Conservation (phyloP, 2,329 filamentous ascomycete species). For the Ceratocystis cacaofunesta region DNA sequence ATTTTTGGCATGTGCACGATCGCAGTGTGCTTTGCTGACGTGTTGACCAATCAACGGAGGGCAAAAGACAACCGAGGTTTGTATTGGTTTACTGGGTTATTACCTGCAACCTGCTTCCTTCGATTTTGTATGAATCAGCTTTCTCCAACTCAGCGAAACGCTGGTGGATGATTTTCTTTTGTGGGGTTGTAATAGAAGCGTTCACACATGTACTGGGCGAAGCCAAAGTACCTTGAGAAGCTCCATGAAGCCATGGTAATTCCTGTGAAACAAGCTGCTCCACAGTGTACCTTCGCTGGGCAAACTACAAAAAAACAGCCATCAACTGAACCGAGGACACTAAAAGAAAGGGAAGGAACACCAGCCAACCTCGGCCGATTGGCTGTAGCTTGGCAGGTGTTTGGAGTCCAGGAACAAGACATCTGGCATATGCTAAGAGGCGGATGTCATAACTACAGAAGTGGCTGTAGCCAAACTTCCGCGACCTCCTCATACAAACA, state of each 20-base stretch:
- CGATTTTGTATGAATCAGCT: not conserved
- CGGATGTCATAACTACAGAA: not conserved
- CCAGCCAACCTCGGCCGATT: slow-evolving; percentile 13
- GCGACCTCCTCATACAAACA: too few relatives aligned
- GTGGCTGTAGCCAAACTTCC: not conserved
- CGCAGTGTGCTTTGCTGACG: not conserved
- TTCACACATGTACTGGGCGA: not conserved
- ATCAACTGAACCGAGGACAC: slow-evolving; percentile 13
- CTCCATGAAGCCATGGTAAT: not conserved
- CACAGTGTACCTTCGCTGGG: not conserved
- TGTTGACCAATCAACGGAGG: not conserved
- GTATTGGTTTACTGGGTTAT: not conserved
- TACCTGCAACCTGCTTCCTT: not conserved
- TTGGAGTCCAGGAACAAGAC: not conserved
- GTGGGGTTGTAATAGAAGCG: not conserved
- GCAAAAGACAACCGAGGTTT: not conserved
- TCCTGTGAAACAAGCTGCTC: not conserved
- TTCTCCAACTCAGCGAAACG: not conserved
- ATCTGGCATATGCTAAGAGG: not conserved
- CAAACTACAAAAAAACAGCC: not conserved
- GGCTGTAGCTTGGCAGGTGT: not conserved
- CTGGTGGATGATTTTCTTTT: not conserved
- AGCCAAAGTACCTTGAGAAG: not conserved
- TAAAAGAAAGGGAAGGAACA: slow-evolving; percentile 13
- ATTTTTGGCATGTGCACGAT: not conserved